phyloP scores from a whole-genome alignment of 179 eudicot species.

The Beta corolliflora region DNA sequence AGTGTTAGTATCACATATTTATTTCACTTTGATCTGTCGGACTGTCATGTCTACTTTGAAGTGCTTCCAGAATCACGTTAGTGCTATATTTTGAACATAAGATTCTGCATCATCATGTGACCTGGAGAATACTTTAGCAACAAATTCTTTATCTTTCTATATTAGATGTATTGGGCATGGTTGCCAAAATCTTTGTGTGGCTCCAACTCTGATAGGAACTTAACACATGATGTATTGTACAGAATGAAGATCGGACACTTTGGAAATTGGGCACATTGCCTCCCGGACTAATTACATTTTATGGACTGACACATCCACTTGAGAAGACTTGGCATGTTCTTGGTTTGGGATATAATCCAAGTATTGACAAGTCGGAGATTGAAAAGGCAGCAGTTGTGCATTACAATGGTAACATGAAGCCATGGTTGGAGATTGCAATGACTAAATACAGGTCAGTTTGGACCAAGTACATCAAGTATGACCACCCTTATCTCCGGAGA shows the following conservation, averaged over 20 bases:
- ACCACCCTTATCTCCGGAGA: slow-evolving; percentile 62
- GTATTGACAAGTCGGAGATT: slow-evolving; percentile 59
- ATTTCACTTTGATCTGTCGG: neutral
- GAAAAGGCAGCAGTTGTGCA: slow-evolving; percentile 79
- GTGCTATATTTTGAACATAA: neutral
- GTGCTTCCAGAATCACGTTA: neutral
- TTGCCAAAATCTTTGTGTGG: slow-evolving; percentile 11
- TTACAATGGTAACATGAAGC: slow-evolving; percentile 93
- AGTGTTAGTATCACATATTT: neutral
- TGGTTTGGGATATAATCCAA: slow-evolving; percentile 84
- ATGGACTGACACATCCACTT: slow-evolving; percentile 67
- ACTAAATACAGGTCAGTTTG: slow-evolving; percentile 70
- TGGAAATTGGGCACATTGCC: slow-evolving; percentile 96
- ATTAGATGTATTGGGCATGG: neutral
- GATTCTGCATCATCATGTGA: neutral
- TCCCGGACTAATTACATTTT: slow-evolving; percentile 85
- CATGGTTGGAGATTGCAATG: slow-evolving; percentile 89
- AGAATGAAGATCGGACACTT: slow-evolving; percentile 81
- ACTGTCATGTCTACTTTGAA: neutral
- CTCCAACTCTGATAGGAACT: slow-evolving; percentile 3
- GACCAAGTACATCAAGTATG: slow-evolving; percentile 76
- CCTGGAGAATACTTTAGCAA: neutral
- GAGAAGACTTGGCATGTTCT: slow-evolving; percentile 90
- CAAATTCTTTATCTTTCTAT: neutral
- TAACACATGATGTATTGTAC: slow-evolving; percentile 8